A percentile compares a stretch with the other conserved stretches of the same genome.
phyloP scores from a whole-genome alignment of 2,329 filamentous ascomycete genomes.

The Verticillium albo-atrum region DNA sequence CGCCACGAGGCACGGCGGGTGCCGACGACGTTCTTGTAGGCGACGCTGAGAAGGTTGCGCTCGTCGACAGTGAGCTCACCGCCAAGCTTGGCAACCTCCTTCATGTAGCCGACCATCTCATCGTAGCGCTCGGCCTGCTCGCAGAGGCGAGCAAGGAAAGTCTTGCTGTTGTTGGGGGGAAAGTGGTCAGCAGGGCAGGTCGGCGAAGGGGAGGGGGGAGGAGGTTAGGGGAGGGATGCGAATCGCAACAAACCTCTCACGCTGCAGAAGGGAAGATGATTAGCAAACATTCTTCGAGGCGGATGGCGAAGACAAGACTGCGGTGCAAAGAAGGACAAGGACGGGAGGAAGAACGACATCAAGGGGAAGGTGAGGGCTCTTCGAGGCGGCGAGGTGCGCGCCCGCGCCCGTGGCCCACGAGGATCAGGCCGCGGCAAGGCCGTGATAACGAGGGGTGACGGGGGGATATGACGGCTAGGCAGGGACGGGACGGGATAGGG shows the following conservation, averaged over 20 bases:
- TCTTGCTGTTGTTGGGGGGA: slow-evolving; percentile 67
- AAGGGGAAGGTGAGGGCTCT: background rate
- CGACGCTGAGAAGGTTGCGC: slow-evolving; percentile 96
- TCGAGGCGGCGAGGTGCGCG: slow-evolving; percentile 1
- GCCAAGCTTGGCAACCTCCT: slow-evolving; percentile 92
- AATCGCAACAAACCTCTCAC: slow-evolving; percentile 57
- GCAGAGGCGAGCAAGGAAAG: slow-evolving; percentile 98
- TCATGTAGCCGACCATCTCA: slow-evolving; percentile 99
- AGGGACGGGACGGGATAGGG: slow-evolving; percentile 8
- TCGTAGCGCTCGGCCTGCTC: slow-evolving; percentile 99
- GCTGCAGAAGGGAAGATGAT: slow-evolving; percentile 42
- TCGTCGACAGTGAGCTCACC: slow-evolving; percentile 89
- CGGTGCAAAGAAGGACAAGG: background rate
- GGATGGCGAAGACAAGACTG: background rate
- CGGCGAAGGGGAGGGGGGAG: slow-evolving; percentile 7
- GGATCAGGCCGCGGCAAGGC: background rate
- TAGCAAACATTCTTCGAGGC: slow-evolving; percentile 21
- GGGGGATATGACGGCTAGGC: slow-evolving; percentile 9
- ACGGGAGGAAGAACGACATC: background rate
- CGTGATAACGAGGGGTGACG: slow-evolving; percentile 7
- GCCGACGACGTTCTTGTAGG: slow-evolving; percentile 99
- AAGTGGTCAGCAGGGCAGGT: slow-evolving; percentile 7
- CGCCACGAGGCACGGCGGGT: slow-evolving; percentile 98
- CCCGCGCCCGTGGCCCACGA: background rate
- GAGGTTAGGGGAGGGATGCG: slow-evolving; percentile 3